Evolutionary conservation across 495 filamentous ascomycete genomes (phyloP), one percentile per base, ranked within the genome.

Genomic region (Aspergillus incahuasiensis): DNA sequence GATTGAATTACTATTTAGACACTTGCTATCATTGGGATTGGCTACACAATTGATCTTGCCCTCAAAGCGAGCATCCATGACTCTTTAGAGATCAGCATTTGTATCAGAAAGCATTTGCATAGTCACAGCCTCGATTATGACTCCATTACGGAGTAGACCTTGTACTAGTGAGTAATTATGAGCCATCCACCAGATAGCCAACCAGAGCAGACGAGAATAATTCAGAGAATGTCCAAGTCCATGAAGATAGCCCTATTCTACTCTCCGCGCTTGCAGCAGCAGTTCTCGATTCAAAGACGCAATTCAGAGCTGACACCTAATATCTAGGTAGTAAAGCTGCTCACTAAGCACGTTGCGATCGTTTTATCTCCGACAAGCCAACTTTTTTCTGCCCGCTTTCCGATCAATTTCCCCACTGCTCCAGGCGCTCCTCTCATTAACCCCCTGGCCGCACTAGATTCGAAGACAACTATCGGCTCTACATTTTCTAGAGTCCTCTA

Each of bases 331-430:
- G 32, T 35, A 11, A 39, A 15, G 45, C 6, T 60, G 61, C 57
- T 64, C 58, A 61, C 62, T 64, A 61, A 64, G 62, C 62, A 58
- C 35, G 35, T 32, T 50, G 7, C 9, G 40, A 11, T 32, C 24
- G 39, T 6, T 25, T 32, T 25, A 35, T 24, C 34, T 28, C 52
- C 15, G 42, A 46, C 13, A 20, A 35, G 28, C 35, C 50, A 41
- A 46, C 51, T 52, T 57, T 59, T 47, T 47, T 47, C 45, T 58
- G 58, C 55, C 58, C 54, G 62, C 54, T 49, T 35, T 47, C 49
- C 57, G 22, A 25, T 44, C 39, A 35, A 48, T 56, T 53, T 25
- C 54, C 51, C 39, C 43, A 46, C 46, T 39, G n/a, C 50, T 47
- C 45, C 41, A 58, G 41, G 9, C 39, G 15, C 42, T 41, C 43